phyloP scores from a whole-genome alignment of 2,329 filamentous ascomycete genomes.

The Tolypocladium inflatum region DNA sequence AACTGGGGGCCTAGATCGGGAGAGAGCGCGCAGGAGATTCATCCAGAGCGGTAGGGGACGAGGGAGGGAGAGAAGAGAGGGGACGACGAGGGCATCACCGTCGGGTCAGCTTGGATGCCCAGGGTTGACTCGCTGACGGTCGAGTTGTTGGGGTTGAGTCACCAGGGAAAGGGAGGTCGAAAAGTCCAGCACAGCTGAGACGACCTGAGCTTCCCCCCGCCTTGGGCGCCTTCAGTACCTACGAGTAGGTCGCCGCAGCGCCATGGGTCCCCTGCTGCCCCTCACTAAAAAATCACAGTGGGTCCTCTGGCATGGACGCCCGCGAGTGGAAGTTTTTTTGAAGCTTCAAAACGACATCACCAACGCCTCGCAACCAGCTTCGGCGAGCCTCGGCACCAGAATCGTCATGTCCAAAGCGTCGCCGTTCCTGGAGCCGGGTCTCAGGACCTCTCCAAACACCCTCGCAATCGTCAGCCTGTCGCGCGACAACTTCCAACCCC shows the following conservation, averaged over 20 bases:
- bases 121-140: not conserved
- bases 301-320: not conserved
- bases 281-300: not conserved
- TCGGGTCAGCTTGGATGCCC: not conserved
- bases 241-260: not conserved
- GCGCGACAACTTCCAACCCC: conserved; percentile 72
- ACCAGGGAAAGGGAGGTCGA: not conserved
- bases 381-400: not conserved
- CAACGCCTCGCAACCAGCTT: not conserved
- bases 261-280: not conserved
- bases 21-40: conserved; percentile 23
- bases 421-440: conserved; percentile 68
- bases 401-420: conserved; percentile 40
- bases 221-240: not conserved
- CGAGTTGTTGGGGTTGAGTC: conserved; percentile 6
- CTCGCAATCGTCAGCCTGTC: conserved; percentile 83
- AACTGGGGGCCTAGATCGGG: conserved; percentile 16
- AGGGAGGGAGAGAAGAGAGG: conserved; percentile 6
- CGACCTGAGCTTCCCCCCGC: not conserved
- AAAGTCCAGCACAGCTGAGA: not conserved
- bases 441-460: conserved; percentile 49
- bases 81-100: conserved; percentile 8
- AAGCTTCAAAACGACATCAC: not conserved
- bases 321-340: not conserved
- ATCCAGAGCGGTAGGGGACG: conserved; percentile 18